Evolutionary conservation across 1,284 basidiomycete genomes (phyloP).

Genomic region (Ceratobasidium sp.): DNA sequence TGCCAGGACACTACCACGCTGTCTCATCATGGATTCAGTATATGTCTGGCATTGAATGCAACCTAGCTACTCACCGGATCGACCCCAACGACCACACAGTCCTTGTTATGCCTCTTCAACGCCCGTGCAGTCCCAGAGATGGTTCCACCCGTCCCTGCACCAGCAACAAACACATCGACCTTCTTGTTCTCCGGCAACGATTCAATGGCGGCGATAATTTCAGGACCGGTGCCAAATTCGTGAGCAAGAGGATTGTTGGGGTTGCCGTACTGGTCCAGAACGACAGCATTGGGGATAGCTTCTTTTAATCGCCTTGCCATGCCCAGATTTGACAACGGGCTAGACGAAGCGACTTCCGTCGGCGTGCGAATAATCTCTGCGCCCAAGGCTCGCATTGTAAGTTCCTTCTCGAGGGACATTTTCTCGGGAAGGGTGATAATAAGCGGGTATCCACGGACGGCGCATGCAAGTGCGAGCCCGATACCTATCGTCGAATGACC

Average conservation of each 20-base stretch:
- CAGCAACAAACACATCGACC: conserved; percentile 87
- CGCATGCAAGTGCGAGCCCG: conserved; percentile 90
- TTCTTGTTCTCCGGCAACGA: conserved; percentile 72
- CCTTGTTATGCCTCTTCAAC: conserved; percentile 81
- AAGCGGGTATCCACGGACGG: conserved; percentile 89
- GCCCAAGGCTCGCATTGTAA: conserved; percentile 88
- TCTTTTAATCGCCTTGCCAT: conserved; percentile 80
- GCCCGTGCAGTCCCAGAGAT: conserved; percentile 88
- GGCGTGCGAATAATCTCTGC: conserved; percentile 96
- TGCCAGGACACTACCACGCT: conserved; percentile 90
- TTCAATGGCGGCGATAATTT: conserved; percentile 82
- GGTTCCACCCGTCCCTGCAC: conserved; percentile 96
- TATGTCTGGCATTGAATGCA: neutral
- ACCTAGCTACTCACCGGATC: conserved; percentile 73
- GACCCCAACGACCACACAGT: conserved; percentile 82
- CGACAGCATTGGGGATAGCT: conserved; percentile 86
- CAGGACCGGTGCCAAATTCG: conserved; percentile 85
- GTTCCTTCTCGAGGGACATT: conserved; percentile 97
- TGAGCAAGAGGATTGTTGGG: conserved; percentile 88
- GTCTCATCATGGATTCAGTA: conserved; percentile 43
- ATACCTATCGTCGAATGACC: conserved; percentile 67
- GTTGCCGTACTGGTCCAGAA: conserved; percentile 87
- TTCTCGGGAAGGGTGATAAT: conserved; percentile 98
- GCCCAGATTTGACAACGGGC: conserved; percentile 91
- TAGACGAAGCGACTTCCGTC: conserved; percentile 86